These are phyloP conservation scores for Vaccinium corymbosum DNA, from an alignment of 148 eudicot genomes.

Conservation along the genomic window DNA sequence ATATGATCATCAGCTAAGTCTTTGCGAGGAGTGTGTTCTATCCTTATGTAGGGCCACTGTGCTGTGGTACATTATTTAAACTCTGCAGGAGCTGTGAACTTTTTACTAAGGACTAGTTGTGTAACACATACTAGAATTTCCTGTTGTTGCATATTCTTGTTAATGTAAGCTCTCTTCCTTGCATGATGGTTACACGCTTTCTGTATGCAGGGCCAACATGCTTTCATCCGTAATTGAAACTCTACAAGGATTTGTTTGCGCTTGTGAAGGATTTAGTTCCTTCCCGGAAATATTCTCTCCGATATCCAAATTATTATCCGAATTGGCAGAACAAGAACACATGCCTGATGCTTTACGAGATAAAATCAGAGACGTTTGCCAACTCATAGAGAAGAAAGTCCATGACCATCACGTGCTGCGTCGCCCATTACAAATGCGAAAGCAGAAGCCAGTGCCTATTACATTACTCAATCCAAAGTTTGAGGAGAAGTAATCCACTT, in stretches of 20 bases:
- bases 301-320: slow-evolving; percentile 36
- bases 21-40: not conserved
- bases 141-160: not conserved
- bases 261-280: slow-evolving; percentile 55
- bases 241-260: slow-evolving; percentile 49
- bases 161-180: not conserved
- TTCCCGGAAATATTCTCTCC: slow-evolving; percentile 76
- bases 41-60: not conserved
- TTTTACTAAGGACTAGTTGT: not conserved
- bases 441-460: slow-evolving; percentile 70
- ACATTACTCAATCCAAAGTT: slow-evolving; percentile 60
- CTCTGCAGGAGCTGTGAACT: not conserved
- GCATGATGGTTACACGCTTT: not conserved
- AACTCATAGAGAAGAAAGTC: slow-evolving; percentile 44
- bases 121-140: not conserved
- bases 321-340: slow-evolving; percentile 48
- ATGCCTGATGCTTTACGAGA: slow-evolving; percentile 49
- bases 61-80: not conserved
- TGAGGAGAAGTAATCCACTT: slow-evolving; percentile 64
- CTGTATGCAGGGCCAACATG: slow-evolving; percentile 60
- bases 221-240: slow-evolving; percentile 59
- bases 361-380: slow-evolving; percentile 43
- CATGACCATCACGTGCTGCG: slow-evolving; percentile 55
- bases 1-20: not conserved
- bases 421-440: slow-evolving; percentile 65